phyloP scores from a whole-genome alignment of 1,284 basidiomycete species.

The Lentinus polychrous region DNA sequence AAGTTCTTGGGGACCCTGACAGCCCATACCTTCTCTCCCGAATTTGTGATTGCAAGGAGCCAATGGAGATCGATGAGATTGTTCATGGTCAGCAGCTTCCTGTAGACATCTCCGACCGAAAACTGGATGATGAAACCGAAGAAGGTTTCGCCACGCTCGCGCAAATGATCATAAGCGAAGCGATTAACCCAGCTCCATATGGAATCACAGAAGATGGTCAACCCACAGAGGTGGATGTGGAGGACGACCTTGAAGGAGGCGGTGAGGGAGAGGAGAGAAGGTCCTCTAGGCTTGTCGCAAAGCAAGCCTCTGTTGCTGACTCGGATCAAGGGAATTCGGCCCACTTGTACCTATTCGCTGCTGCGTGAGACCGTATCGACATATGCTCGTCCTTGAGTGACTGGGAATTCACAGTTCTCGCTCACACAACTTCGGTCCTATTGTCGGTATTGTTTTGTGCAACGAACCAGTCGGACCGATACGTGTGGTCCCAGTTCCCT shows the following conservation, averaged over 20 bases:
- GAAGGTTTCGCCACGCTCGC: slow-evolving; percentile 32
- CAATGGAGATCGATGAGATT: neutral
- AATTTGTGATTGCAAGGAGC: slow-evolving; percentile 46
- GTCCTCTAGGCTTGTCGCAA: no score
- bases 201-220: neutral
- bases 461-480: no score
- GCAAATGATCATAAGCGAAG: slow-evolving; percentile 12
- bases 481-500: no score
- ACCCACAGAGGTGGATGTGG: neutral
- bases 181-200: neutral
- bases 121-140: slow-evolving; percentile 31
- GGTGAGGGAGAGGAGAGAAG: no score
- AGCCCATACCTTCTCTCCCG: slow-evolving; percentile 36
- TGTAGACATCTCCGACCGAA: slow-evolving; percentile 3
- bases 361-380: no score
- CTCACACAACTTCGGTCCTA: no score
- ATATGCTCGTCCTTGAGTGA: no score
- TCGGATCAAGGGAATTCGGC: no score
- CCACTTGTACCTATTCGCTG: no score
- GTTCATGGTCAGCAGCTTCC: neutral
- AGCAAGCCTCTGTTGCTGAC: no score
- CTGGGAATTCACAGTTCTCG: no score
- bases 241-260: neutral
- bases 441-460: no score
- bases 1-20: slow-evolving; percentile 39